Percentiles rank a stretch among this genome's conserved stretches.
Conservation (phyloP, 169 alveolate genomes). For the Plasmodium yoelii region DNA sequence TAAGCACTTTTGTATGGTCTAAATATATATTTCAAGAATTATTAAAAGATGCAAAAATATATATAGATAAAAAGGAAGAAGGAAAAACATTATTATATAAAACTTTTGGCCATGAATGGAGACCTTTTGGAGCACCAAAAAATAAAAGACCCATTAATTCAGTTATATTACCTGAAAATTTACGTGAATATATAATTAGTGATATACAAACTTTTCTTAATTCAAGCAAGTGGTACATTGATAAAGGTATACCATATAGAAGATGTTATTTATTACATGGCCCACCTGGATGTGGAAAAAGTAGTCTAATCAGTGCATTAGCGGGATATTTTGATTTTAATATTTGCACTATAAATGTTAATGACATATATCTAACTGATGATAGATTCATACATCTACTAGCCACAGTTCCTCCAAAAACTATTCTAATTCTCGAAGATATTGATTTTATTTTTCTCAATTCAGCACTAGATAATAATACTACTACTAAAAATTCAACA, state of each 20-base stretch:
- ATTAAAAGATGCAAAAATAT: conserved; percentile 65
- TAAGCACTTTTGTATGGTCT: conserved; percentile 75
- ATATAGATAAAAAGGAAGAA: conserved; percentile 76
- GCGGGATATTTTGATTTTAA: conserved; percentile 88
- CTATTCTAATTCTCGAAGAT: conserved; percentile 74
- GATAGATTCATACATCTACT: conserved; percentile 86
- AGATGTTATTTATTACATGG: conserved; percentile 88
- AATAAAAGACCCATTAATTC: conserved; percentile 82
- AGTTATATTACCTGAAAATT: conserved; percentile 75
- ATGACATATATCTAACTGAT: conserved; percentile 85
- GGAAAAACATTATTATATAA: conserved; percentile 83
- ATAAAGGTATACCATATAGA: conserved; percentile 88
- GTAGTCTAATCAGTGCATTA: conserved; percentile 86
- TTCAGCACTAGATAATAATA: not conserved
- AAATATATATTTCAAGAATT: conserved; percentile 44
- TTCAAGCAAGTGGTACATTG: conserved; percentile 83
- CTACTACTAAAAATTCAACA: not conserved
- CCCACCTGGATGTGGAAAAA: conserved; percentile 91
- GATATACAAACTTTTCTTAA: conserved; percentile 51
- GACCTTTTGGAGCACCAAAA: conserved; percentile 85
- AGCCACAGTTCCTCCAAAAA: conserved; percentile 82
- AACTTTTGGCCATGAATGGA: conserved; percentile 84
- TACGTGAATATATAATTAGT: conserved; percentile 43
- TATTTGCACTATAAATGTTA: conserved; percentile 85
- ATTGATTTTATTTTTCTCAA: conserved; percentile 49